Base-by-base conservation (phyloP, 768 basidiomycete genomes). In the Boletus rubroflammeus region DNA sequence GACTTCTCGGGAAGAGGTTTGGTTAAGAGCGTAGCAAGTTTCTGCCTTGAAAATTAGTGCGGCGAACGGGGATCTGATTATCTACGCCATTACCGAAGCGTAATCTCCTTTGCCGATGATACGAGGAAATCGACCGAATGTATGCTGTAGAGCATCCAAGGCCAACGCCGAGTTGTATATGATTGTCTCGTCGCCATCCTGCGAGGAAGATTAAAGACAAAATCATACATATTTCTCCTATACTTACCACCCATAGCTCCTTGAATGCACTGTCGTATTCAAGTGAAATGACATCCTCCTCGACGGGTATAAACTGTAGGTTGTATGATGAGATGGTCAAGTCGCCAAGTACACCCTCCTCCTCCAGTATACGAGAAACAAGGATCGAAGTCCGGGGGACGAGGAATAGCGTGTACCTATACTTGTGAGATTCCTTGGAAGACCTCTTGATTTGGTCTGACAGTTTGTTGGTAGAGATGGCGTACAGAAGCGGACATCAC, bases 321-420 rank as follows among this genome's bases (percentile, higher is more conserved):
- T 92, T 91, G 71, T 93, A 96, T 28, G 91, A 82, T 19, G 84
- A 83, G 29, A 98, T 82, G 8, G 82, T 85, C 42, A 99, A 78
- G 63, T 98, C 95, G n/a, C 97, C 97, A 15, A 95, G 79, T 1
- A 99, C 95, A n/a, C 96, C 97, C 64, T 97, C 90, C 67, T 98
- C 95, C 64, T 98, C 94, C 41, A 99, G 74, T 58, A 94, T 85
- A 52, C 86, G 82, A 32, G 84, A 82, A 49, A 95, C 91, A 8
- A 98, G 78, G 6, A 88, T 88, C 3, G 97, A 98, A 35, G 82
- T 76, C 38, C 95, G 80, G 9, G 97, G 97, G 0, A 94, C 90
- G 42, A 97, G 81, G 26, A 99, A 74, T 32, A 98, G 70, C 23
- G 88, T 95, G 70, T 91, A 98, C 26, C 83, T 83, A 64, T 96